Conservation (phyloP, 139 green algal genomes). For the Axilococcus clingmanii region DNA sequence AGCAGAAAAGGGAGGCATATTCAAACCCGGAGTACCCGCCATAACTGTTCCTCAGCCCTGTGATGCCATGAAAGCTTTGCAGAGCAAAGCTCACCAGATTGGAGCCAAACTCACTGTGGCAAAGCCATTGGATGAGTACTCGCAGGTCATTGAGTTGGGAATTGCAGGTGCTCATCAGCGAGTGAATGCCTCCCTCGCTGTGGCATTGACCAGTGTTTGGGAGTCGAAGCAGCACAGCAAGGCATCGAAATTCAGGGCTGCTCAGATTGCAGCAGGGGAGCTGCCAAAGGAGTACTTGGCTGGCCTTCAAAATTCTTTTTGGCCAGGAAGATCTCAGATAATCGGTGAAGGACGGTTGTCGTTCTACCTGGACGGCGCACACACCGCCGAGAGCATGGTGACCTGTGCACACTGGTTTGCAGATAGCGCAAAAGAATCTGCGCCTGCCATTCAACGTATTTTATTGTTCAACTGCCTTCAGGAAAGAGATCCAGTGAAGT, state of each 20-base stretch:
- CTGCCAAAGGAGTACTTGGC: conserved; percentile 47
- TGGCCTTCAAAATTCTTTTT: conserved; percentile 46
- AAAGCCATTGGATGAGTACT: conserved; percentile 24
- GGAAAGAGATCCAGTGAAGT: conserved; percentile 63
- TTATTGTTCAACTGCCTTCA: conserved; percentile 95
- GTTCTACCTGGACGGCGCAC: conserved; percentile 92
- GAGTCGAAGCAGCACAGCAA: conserved; percentile 23
- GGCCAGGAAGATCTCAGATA: conserved; percentile 68
- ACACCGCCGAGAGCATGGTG: conserved; percentile 89
- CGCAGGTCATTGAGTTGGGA: conserved; percentile 36
- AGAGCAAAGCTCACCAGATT: conserved; percentile 32
- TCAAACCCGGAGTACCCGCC: conserved; percentile 58
- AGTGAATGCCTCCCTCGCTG: conserved; percentile 76
- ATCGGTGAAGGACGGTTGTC: conserved; percentile 41
- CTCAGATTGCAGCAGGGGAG: conserved; percentile 2
- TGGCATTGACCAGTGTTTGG: conserved; percentile 62
- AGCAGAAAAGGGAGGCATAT: conserved; percentile 90
- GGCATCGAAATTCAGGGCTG: conserved; percentile 4
- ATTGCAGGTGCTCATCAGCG: conserved; percentile 76
- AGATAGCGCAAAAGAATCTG: conserved; percentile 1
- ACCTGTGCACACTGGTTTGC: conserved; percentile 87
- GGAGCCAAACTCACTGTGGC: conserved; percentile 20
- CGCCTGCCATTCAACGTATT: conserved; percentile 28
- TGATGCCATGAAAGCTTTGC: conserved; percentile 68
- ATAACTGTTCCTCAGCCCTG: conserved; percentile 66